A percentile compares a stretch with the other conserved stretches of the same genome.
These are phyloP conservation scores for Akanthomyces lecanii DNA, from an alignment of 2,329 filamentous ascomycete genomes.

Conservation along the genomic window DNA sequence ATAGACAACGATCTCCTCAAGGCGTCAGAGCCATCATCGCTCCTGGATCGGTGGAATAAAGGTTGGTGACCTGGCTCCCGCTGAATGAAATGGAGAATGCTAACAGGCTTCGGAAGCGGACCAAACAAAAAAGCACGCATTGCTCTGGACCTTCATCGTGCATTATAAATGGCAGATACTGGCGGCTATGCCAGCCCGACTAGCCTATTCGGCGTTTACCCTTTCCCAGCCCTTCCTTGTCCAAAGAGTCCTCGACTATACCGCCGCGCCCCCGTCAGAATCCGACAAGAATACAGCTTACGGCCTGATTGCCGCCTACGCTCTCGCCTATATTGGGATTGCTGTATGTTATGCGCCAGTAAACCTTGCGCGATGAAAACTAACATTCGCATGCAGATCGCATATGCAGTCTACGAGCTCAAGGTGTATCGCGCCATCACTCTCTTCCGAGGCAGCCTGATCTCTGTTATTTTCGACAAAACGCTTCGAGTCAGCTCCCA, in stretches of 20 bases:
- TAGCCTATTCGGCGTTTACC: slow-evolving; percentile 34
- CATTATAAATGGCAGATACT: slow-evolving; percentile 28
- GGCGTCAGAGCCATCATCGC: slow-evolving; percentile 18
- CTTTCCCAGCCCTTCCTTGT: slow-evolving; percentile 43
- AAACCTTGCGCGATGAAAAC: neutral
- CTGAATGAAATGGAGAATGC: neutral
- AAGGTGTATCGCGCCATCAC: slow-evolving; percentile 32
- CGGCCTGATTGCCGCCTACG: slow-evolving; percentile 36
- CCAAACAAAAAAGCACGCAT: slow-evolving; percentile 22
- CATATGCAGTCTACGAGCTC: slow-evolving; percentile 27
- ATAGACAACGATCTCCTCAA: slow-evolving; percentile 20
- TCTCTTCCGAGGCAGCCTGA: slow-evolving; percentile 31
- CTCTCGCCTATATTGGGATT: slow-evolving; percentile 37
- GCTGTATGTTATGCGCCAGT: slow-evolving; percentile 27
- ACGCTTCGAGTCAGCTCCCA: slow-evolving; percentile 32
- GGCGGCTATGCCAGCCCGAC: slow-evolving; percentile 31
- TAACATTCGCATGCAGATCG: neutral
- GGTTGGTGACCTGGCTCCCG: neutral
- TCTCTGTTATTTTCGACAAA: slow-evolving; percentile 46
- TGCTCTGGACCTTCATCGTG: slow-evolving; percentile 23
- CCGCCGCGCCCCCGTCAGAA: slow-evolving; percentile 23
- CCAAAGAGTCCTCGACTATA: slow-evolving; percentile 30
- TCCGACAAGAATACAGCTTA: slow-evolving; percentile 29
- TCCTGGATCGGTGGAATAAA: slow-evolving; percentile 18
- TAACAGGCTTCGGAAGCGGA: slow-evolving; percentile 16